Conservation (phyloP, 352 stramenopile genomes). For the Pythium folliculosum region DNA sequence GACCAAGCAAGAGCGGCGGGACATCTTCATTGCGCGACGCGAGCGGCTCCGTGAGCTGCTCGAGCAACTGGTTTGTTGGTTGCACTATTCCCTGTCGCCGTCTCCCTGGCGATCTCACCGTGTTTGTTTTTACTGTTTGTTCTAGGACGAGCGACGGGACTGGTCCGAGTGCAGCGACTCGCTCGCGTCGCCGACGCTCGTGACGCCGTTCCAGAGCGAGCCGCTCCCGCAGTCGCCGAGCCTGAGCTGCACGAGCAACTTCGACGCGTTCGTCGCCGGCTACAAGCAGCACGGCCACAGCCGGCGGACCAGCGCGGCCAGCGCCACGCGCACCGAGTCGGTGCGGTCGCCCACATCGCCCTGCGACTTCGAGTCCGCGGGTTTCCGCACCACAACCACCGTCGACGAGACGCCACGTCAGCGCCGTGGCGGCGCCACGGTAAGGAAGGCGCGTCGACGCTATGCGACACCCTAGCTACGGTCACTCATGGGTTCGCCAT, state of each 20-base stretch:
- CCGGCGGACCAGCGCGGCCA: neutral
- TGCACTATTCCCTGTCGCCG: neutral
- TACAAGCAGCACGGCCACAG: constrained; percentile 30
- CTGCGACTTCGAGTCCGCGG: constrained; percentile 10
- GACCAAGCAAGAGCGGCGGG: constrained; percentile 3
- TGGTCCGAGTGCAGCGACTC: neutral
- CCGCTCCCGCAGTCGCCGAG: constrained; percentile 26
- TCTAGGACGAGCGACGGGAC: constrained; percentile 1
- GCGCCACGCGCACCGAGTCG: constrained; percentile 2
- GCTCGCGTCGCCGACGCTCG: neutral
- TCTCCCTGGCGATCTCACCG: neutral
- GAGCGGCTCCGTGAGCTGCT: constrained; percentile 29
- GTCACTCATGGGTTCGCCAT: constrained; percentile 7
- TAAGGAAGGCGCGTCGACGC: too few relatives aligned
- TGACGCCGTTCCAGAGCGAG: constrained; percentile 1
- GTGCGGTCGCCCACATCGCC: constrained; percentile 26
- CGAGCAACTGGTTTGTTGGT: constrained; percentile 9
- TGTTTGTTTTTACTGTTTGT: too few relatives aligned
- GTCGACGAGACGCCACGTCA: neutral
- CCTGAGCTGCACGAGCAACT: constrained; percentile 39
- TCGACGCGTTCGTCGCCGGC: constrained; percentile 38
- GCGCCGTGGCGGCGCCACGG: neutral
- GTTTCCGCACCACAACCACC: constrained; percentile 6
- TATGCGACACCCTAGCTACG: constrained; percentile 5
- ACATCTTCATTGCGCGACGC: constrained; percentile 11